These are phyloP conservation scores for Scortechinia acanthostroma DNA, from an alignment of 2,329 filamentous ascomycete species.

Conservation along the genomic window DNA sequence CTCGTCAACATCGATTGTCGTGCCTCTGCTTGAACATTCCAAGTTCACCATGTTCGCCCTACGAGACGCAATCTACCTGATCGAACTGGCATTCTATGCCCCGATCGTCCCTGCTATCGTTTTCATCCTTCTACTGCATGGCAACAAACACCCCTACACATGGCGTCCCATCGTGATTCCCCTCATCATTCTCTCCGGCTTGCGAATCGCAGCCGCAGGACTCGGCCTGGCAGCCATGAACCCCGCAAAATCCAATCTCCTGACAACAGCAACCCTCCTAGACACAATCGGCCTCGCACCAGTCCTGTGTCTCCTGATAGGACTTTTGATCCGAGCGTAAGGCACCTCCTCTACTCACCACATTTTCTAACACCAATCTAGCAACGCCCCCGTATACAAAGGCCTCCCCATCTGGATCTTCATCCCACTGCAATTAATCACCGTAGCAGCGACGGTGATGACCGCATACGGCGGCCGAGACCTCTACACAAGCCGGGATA, in stretches of 20 bases:
- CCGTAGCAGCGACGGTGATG: slow-evolving; percentile 8
- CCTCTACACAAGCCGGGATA: slow-evolving; percentile 6
- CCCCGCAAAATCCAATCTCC: slow-evolving; percentile 6
- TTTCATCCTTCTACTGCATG: slow-evolving; percentile 8
- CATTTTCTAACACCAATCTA: slow-evolving; percentile 5
- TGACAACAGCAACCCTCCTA: slow-evolving; percentile 7
- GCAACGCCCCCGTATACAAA: slow-evolving; percentile 8
- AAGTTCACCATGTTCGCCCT: slow-evolving; percentile 7
- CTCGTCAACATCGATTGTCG: slow-evolving; percentile 3
- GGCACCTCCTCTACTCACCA: neutral
- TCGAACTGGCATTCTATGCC: slow-evolving; percentile 9
- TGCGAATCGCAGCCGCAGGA: slow-evolving; percentile 7
- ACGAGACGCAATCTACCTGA: slow-evolving; percentile 9
- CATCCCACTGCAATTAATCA: slow-evolving; percentile 7
- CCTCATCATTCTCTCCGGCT: slow-evolving; percentile 7
- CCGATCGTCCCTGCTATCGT: slow-evolving; percentile 8
- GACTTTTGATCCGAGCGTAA: slow-evolving; percentile 8
- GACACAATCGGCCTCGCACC: slow-evolving; percentile 9
- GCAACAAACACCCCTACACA: slow-evolving; percentile 8
- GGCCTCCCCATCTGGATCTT: slow-evolving; percentile 8
- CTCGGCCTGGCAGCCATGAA: slow-evolving; percentile 7
- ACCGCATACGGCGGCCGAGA: slow-evolving; percentile 9
- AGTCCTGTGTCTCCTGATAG: slow-evolving; percentile 7
- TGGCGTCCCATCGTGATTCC: slow-evolving; percentile 9
- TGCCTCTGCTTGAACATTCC: slow-evolving; percentile 3